Evolutionary conservation across 2,329 filamentous ascomycete genomes (phyloP).

Genomic region (Chaetomiaceae sp.): DNA sequence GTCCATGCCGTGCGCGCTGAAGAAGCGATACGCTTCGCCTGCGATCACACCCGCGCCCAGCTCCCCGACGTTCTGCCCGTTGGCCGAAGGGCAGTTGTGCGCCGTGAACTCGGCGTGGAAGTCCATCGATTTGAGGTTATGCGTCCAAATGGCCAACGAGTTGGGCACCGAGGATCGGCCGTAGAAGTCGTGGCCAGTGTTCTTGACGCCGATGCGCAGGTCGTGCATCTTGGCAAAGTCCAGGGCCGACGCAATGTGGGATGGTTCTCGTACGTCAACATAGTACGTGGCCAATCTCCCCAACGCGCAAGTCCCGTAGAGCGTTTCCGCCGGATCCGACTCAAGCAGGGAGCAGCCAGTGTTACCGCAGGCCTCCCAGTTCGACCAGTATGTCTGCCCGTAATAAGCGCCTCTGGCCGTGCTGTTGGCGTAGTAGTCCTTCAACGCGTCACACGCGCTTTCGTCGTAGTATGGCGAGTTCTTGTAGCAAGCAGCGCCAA

Average conservation of each 20-base stretch:
- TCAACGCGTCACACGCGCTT: conserved; percentile 34
- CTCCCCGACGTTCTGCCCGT: too few relatives aligned
- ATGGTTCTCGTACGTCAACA: conserved; percentile 25
- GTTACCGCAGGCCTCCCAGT: conserved; percentile 11
- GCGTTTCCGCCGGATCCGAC: conserved; percentile 18
- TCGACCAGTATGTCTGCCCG: conserved; percentile 1
- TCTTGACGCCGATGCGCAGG: conserved; percentile 41
- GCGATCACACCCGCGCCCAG: conserved; percentile 44
- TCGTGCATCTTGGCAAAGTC: conserved; percentile 36
- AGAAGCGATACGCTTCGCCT: conserved; percentile 36
- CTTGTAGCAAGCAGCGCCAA: conserved; percentile 46
- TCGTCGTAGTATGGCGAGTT: conserved; percentile 35
- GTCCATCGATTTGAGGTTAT: conserved; percentile 35
- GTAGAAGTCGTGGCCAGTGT: conserved; percentile 36
- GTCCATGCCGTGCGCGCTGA: too few relatives aligned
- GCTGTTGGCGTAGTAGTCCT: neutral
- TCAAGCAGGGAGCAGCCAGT: too few relatives aligned
- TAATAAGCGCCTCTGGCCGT: too few relatives aligned
- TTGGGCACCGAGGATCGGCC: conserved; percentile 34
- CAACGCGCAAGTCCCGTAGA: conserved; percentile 35
- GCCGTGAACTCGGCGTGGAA: conserved; percentile 29
- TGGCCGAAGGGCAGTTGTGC: conserved; percentile 41
- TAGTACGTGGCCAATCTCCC: conserved; percentile 33
- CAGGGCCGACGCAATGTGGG: conserved; percentile 23
- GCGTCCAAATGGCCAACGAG: conserved; percentile 35